These are phyloP conservation scores for Alternaria triticina DNA, from an alignment of 2,329 filamentous ascomycete genomes.

Conservation along the genomic window DNA sequence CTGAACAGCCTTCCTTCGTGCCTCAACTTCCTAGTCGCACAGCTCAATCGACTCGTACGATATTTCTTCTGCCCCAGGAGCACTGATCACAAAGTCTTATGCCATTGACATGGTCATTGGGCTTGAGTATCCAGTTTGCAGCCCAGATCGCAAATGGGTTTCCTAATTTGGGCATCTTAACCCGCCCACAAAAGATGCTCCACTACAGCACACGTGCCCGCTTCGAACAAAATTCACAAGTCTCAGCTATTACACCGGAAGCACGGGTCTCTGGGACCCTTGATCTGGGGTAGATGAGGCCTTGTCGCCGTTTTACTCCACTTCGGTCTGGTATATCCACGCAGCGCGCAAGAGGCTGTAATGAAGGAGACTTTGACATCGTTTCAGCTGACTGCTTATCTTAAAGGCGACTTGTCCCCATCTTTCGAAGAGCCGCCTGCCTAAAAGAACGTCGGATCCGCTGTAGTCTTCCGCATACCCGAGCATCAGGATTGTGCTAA, in stretches of 20 bases:
- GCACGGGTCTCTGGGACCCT: background rate
- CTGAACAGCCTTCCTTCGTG: background rate
- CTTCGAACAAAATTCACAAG: slow-evolving; percentile 4
- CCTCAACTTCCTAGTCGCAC: background rate
- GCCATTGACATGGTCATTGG: background rate
- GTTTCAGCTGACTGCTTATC: background rate
- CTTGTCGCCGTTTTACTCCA: slow-evolving; percentile 17
- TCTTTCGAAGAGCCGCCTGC: slow-evolving; percentile 2
- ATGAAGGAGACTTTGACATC: background rate
- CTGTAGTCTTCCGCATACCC: slow-evolving; percentile 15
- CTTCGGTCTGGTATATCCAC: slow-evolving; percentile 18
- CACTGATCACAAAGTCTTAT: background rate
- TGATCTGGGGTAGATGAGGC: slow-evolving; percentile 8
- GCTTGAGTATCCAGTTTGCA: background rate
- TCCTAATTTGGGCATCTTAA: slow-evolving; percentile 15
- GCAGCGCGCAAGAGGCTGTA: background rate
- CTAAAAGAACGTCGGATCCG: slow-evolving; percentile 1
- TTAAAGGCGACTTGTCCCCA: slow-evolving; percentile 2
- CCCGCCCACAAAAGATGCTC: slow-evolving; percentile 16
- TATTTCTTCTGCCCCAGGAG: background rate
- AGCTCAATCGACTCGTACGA: background rate
- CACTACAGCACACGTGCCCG: slow-evolving; percentile 10
- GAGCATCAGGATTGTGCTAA: slow-evolving; percentile 5
- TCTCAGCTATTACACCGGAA: background rate
- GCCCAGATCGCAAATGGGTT: slow-evolving; percentile 12